These are phyloP conservation scores for Berberis vulgaris DNA, from an alignment of 164 flowering plant species.

Conservation along the genomic window DNA sequence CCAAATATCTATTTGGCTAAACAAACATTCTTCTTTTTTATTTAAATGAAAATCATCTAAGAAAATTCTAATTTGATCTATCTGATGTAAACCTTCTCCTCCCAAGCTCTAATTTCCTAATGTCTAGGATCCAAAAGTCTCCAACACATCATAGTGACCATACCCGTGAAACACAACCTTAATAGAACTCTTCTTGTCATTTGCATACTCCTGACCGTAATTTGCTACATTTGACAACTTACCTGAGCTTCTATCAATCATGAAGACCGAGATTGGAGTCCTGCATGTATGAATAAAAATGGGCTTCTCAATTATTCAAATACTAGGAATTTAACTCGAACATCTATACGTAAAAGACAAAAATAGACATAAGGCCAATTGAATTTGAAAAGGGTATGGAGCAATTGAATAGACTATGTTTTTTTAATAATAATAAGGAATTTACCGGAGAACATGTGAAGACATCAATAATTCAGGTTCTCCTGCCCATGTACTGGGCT, in stretches of 20 bases:
- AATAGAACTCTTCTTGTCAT: constrained; percentile 36
- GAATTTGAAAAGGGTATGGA: too few species aligned
- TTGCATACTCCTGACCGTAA: constrained; percentile 60
- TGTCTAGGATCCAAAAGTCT: constrained; percentile 13
- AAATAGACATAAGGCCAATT: too few species aligned
- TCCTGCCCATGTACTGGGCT: constrained; percentile 40
- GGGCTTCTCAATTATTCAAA: not conserved
- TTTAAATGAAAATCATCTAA: constrained; percentile 1
- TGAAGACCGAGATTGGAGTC: constrained; percentile 59
- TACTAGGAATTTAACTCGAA: too few species aligned
- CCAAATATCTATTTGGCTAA: not conserved
- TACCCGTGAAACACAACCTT: constrained; percentile 76
- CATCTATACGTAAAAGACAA: too few species aligned
- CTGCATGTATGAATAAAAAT: constrained; percentile 20
- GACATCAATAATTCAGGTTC: constrained; percentile 71
- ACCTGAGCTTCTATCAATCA: constrained; percentile 41
- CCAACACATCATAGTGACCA: constrained; percentile 79
- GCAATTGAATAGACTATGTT: not conserved
- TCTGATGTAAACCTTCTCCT: too few species aligned
- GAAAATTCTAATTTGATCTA: not conserved
- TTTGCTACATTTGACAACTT: constrained; percentile 47
- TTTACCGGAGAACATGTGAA: constrained; percentile 69
- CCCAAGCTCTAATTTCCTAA: constrained; percentile 2
- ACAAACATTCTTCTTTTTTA: not conserved
- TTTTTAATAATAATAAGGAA: not conserved